Percentiles rank a stretch among this genome's conserved stretches.
phyloP scores from a whole-genome alignment of 352 stramenopile genomes.

The Phytophthora parvispora region DNA sequence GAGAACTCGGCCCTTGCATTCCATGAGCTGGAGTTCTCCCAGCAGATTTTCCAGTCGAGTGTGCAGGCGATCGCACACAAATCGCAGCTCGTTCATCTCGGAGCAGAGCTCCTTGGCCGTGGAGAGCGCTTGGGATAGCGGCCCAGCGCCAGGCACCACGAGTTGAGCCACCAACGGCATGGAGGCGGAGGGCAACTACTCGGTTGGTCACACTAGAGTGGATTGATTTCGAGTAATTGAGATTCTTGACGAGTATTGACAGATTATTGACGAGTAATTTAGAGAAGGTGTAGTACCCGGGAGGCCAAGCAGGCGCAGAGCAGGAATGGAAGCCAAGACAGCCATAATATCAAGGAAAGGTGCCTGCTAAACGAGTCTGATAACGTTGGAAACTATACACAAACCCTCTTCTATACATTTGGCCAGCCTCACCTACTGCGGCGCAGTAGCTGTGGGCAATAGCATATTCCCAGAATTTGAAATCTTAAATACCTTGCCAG shows the following conservation, averaged over 20 bases:
- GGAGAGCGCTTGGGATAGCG: background rate
- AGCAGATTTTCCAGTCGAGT: background rate
- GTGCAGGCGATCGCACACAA: background rate
- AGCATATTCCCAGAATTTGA: constrained; percentile 72
- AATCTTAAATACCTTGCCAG: constrained; percentile 78
- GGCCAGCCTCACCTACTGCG: constrained; percentile 1
- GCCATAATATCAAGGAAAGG: too few relatives aligned
- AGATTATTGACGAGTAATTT: too few relatives aligned
- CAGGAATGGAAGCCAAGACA: too few relatives aligned
- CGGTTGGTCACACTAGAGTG: too few relatives aligned
- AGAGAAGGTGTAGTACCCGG: too few relatives aligned
- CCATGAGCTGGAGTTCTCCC: constrained; percentile 5
- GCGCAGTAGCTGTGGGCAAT: constrained; percentile 30
- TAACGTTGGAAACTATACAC: too few relatives aligned
- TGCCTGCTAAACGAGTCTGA: too few relatives aligned
- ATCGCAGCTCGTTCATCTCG: background rate
- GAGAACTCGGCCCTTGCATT: background rate
- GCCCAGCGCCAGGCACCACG: background rate
- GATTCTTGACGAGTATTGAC: too few relatives aligned
- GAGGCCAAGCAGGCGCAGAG: too few relatives aligned
- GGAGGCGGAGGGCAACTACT: too few relatives aligned
- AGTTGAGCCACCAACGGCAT: too few relatives aligned
- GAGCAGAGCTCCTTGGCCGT: background rate
- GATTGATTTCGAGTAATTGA: too few relatives aligned
- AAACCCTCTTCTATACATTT: constrained; percentile 2